Percentiles rank a stretch among this genome's conserved stretches.
Evolutionary conservation across 768 basidiomycete species (phyloP).

Genomic region (Phanerochaete sordida): DNA sequence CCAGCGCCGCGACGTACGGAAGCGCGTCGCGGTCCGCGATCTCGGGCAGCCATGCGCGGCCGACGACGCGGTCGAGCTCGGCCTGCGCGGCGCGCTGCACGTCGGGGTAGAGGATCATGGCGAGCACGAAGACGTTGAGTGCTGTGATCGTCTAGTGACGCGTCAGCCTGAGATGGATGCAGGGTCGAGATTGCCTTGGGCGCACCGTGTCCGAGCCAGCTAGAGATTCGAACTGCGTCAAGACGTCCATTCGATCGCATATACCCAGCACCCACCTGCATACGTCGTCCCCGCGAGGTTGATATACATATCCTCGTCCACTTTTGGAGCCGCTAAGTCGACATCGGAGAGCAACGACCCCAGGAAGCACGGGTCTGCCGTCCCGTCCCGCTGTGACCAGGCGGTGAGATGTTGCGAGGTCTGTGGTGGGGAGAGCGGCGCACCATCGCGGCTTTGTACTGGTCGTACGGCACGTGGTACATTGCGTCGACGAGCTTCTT

Average conservation of each 20-base stretch:
- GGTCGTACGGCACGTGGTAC: slow-evolving; percentile 18
- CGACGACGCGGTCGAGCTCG: slow-evolving; percentile 24
- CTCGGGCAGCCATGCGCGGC: slow-evolving; percentile 24
- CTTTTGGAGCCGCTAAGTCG: neutral
- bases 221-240: neutral
- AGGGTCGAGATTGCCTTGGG: too few species aligned
- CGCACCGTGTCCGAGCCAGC: neutral
- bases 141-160: too few species aligned
- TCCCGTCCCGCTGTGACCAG: too few species aligned
- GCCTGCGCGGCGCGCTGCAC: slow-evolving; percentile 22
- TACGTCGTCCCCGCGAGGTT: neutral
- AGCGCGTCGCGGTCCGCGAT: slow-evolving; percentile 20
- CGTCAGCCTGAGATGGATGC: too few species aligned
- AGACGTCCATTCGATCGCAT: too few species aligned
- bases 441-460: neutral
- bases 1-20: slow-evolving; percentile 19
- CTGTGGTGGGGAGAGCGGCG: too few species aligned
- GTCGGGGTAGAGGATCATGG: slow-evolving; percentile 5
- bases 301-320: neutral
- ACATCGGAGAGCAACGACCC: too few species aligned
- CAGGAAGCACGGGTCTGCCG: too few species aligned
- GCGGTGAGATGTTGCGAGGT: too few species aligned
- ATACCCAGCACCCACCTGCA: neutral
- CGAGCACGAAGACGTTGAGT: neutral
- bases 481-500: slow-evolving; percentile 15